Evolutionary conservation across 2,329 filamentous ascomycete genomes (phyloP).

Genomic region (Aureobasidium musti): DNA sequence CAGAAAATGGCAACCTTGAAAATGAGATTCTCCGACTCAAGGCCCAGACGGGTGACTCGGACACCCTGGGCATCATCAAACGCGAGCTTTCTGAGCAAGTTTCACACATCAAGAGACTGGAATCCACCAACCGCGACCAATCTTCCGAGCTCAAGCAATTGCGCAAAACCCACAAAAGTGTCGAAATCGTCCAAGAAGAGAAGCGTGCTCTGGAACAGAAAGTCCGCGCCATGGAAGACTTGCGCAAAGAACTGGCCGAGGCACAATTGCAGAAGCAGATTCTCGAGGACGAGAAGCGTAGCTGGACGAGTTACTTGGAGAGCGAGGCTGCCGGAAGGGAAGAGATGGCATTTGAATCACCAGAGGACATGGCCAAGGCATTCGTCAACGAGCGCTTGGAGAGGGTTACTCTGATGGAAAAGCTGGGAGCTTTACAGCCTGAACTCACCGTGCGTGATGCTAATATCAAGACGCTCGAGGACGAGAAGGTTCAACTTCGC

Average conservation of each 20-base stretch:
- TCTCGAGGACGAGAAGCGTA: conserved; percentile 81
- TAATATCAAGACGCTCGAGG: conserved; percentile 69
- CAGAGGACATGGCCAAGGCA: conserved; percentile 81
- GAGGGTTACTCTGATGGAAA: conserved; percentile 76
- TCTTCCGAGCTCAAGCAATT: conserved; percentile 76
- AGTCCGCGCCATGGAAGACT: conserved; percentile 69
- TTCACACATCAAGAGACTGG: conserved; percentile 81
- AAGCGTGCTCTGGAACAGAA: conserved; percentile 80
- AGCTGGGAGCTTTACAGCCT: conserved; percentile 74
- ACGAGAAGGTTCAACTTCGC: conserved; percentile 65
- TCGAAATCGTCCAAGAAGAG: conserved; percentile 93
- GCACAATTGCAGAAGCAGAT: conserved; percentile 79
- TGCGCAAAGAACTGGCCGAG: conserved; percentile 77
- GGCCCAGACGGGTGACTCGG: conserved; percentile 81
- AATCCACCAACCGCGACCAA: conserved; percentile 78
- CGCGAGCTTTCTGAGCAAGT: conserved; percentile 89
- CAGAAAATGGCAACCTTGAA: conserved; percentile 72
- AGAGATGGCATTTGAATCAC: conserved; percentile 77
- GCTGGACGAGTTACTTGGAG: conserved; percentile 85
- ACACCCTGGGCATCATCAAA: conserved; percentile 82
- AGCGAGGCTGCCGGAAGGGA: conserved; percentile 62
- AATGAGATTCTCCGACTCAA: conserved; percentile 81
- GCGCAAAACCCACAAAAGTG: conserved; percentile 78
- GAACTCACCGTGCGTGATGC: conserved; percentile 77
- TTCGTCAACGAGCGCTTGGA: conserved; percentile 81